Conservation (phyloP, 2,329 filamentous ascomycete species). For the Aspergillus sp. region DNA sequence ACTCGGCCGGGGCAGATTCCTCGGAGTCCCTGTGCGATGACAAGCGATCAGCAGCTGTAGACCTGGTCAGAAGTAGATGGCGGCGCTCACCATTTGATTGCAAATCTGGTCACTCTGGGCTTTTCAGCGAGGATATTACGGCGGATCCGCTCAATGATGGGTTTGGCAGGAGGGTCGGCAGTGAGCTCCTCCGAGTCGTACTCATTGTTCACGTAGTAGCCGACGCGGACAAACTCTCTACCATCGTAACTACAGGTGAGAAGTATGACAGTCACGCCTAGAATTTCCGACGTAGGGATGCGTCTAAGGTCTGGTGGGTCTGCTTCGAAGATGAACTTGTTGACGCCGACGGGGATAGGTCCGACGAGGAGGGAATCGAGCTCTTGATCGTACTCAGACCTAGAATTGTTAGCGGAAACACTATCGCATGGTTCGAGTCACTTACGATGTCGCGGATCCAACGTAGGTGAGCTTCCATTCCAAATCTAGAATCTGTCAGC, state of each 20-base stretch:
- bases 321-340: slow-evolving; percentile 98
- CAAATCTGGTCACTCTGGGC: slow-evolving; percentile 94
- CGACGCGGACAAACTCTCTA: slow-evolving; percentile 94
- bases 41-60: neutral
- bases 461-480: slow-evolving; percentile 99
- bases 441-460: slow-evolving; percentile 94
- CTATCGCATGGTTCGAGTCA: neutral
- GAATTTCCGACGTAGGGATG: slow-evolving; percentile 92
- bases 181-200: slow-evolving; percentile 91
- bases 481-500: slow-evolving; percentile 66
- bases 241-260: slow-evolving; percentile 96
- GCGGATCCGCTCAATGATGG: slow-evolving; percentile 86
- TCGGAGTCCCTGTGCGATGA: slow-evolving; percentile 82
- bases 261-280: slow-evolving; percentile 95
- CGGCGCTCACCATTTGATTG: slow-evolving; percentile 87
- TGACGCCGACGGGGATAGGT: slow-evolving; percentile 95
- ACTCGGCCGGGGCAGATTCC: slow-evolving; percentile 92
- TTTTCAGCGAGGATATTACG: slow-evolving; percentile 96
- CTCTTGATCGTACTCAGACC: slow-evolving; percentile 96
- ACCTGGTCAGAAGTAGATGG: neutral
- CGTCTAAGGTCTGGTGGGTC: slow-evolving; percentile 86
- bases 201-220: slow-evolving; percentile 99
- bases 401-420: slow-evolving; percentile 46
- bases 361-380: slow-evolving; percentile 96
- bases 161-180: slow-evolving; percentile 88